These are phyloP conservation scores for Fusarium udum DNA, from an alignment of 2,329 filamentous ascomycete genomes.

Conservation along the genomic window DNA sequence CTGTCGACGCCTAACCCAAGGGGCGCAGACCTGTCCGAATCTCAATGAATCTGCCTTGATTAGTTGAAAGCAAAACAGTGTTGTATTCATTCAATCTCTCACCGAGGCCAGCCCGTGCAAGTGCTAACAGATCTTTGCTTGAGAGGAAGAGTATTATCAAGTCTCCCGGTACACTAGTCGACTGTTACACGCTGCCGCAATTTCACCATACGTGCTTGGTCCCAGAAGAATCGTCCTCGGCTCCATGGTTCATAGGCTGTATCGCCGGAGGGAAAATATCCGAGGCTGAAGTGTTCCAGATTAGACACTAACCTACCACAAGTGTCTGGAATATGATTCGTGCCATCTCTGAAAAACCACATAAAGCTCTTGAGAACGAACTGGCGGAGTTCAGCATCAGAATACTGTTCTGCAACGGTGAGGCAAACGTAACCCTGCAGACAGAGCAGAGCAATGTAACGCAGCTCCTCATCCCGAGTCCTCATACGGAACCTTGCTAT, in stretches of 20 bases:
- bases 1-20: not conserved
- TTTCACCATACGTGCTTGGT: not conserved
- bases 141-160: no score
- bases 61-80: no score
- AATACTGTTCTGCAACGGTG: accelerated
- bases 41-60: no score
- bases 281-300: no score
- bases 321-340: not conserved
- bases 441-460: not conserved
- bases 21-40: no score
- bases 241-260: not conserved
- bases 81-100: no score
- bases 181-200: no score
- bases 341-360: not conserved
- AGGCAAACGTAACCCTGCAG: not conserved
- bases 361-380: not conserved
- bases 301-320: no score
- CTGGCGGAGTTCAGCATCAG: accelerated
- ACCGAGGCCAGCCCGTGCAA: no score
- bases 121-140: no score
- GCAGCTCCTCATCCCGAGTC: not conserved
- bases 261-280: not conserved
- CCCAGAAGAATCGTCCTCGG: not conserved
- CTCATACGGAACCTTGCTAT: accelerated
- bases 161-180: no score